Base-by-base conservation (phyloP, 2,329 filamentous ascomycete species). In the Fusarium goolgardi region DNA sequence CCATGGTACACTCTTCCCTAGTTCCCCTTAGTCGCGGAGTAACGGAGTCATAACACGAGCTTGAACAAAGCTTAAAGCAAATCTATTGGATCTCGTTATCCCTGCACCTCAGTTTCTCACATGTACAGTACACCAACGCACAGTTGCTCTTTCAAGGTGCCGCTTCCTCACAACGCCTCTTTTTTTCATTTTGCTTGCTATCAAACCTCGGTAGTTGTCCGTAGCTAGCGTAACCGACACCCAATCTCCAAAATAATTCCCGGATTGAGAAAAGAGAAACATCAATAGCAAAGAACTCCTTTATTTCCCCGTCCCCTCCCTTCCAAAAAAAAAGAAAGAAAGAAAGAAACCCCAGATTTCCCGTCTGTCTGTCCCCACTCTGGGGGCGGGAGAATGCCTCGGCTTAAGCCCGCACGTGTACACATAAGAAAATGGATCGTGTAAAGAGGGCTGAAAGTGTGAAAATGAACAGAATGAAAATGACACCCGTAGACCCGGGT, bases 81-180 rank as follows among this genome's bases (percentile, higher is more conserved):
- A 68, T 54, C 71, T 60, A 73, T 73, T 73, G 71, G 71, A 53
- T 54, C 66, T 60, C 47, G 55, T 45, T 54, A 69, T 69, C 61
- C 65, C 65, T 65, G 65, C 51, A 50, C 55, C 43, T 61, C 32
- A n/a, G 11, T 18, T 44, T 65, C 59, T 73, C 62, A 72, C 71
- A 73, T 73, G 71, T 60, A 65, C 45, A 54, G 65, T 63, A 64
- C 69, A 64, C 57, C 23, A 52, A 43, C 43, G 45, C 53, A 47
- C 67, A 56, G 50, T 31, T 52, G 34, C 45, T 53, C 45, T 50
- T 55, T 34, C 45, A 57, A 62, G 61, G 64, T 70, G 47, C 47
- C 62, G 55, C 61, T 67, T 59, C 46, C 59, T 67, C 58, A 37
- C 41, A 66, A 73, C 71, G 71, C 70, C 70, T 70, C 63, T 63